Base-by-base conservation (phyloP, 2,329 filamentous ascomycete genomes). In the Neurospora sp. region DNA sequence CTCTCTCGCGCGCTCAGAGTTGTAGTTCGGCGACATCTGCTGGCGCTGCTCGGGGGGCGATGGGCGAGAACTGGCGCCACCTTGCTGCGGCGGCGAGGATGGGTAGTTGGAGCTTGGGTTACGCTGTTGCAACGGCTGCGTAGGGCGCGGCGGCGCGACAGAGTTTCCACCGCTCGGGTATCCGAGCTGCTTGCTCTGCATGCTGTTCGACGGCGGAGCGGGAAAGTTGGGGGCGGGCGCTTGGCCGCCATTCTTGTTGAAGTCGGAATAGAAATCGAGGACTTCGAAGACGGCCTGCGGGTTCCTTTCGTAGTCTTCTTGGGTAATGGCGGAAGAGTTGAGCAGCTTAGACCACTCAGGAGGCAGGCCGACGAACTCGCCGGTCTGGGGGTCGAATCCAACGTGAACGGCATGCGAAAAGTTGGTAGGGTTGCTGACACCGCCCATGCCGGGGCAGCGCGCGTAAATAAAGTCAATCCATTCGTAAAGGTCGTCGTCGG, bases 401-500 rank as follows among this genome's bases (percentile, higher is more conserved):
- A 99, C 96, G 79, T 99, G 96, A 33, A 99, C 94, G 66, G 94
- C 91, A 79, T 99, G 96, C 33, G 92, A 93, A 83, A 99, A 99
- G 83, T 98, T 97, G 74, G 96, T 98, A 6, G 96, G 96, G 80
- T 98, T 97, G 82, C 95, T 97, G 70, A 99, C 96, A 75, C 96
- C 96, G 72, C 96, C 94, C 93, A 98, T 97, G 72, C 93, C 95
- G 19, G 96, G 96, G 80, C 95, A 98, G 73, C 95, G 91, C 75
- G 95, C 93, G 79, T 98, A 98, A 74, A 99, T 96, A 79, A 94
- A 92, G 80, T 99, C 96, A 77, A 98, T 97, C 96, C 96, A 99
- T 77, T 97, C 93, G 80, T 99, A 99, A 69, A 99, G 89, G 75
- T 99, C 96, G 77, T 97, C 95, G 77, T 99, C 96, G 70, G 90